A percentile compares a stretch with the other conserved stretches of the same genome.
Evolutionary conservation across 2,329 filamentous ascomycete genomes (phyloP).

Genomic region (Dactylonectria estremocensis): DNA sequence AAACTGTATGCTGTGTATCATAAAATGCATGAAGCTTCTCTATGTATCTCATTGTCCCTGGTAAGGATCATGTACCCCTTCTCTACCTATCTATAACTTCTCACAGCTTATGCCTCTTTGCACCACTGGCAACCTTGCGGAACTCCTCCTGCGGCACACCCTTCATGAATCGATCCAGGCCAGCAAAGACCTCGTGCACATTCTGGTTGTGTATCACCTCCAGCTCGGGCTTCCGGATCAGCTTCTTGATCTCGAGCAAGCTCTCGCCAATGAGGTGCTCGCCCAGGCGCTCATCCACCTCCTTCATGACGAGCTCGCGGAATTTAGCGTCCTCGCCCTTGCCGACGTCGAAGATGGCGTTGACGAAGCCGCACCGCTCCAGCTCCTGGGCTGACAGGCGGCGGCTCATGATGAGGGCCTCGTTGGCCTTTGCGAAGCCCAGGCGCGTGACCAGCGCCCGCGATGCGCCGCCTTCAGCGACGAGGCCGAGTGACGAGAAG

Average conservation of each 20-base stretch:
- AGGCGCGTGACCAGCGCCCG: conserved; percentile 84
- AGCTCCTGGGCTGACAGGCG: conserved; percentile 82
- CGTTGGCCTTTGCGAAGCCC: conserved; percentile 87
- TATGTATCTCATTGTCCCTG: not conserved
- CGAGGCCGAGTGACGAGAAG: conserved; percentile 90
- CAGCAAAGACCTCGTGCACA: conserved; percentile 87
- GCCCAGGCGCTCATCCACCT: conserved; percentile 87
- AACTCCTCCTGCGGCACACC: conserved; percentile 94
- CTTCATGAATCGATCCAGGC: conserved; percentile 83
- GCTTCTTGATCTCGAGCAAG: conserved; percentile 85
- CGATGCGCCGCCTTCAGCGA: conserved; percentile 88
- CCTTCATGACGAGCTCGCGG: conserved; percentile 77
- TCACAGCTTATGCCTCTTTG: conserved; percentile 95
- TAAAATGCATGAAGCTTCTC: conserved; percentile 4
- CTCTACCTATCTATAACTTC: not conserved
- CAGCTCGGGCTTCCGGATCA: conserved; percentile 82
- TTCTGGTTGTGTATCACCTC: conserved; percentile 84
- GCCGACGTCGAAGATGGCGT: conserved; percentile 79
- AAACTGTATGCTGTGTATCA: not conserved
- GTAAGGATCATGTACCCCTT: not conserved
- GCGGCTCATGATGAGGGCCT: conserved; percentile 93
- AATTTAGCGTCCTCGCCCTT: conserved; percentile 79
- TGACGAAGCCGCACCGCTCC: conserved; percentile 84
- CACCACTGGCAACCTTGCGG: conserved; percentile 83
- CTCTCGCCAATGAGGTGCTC: conserved; percentile 85